Evolutionary conservation across 2,329 filamentous ascomycete species (phyloP).

Genomic region (Colletotrichum lindemuthianum): DNA sequence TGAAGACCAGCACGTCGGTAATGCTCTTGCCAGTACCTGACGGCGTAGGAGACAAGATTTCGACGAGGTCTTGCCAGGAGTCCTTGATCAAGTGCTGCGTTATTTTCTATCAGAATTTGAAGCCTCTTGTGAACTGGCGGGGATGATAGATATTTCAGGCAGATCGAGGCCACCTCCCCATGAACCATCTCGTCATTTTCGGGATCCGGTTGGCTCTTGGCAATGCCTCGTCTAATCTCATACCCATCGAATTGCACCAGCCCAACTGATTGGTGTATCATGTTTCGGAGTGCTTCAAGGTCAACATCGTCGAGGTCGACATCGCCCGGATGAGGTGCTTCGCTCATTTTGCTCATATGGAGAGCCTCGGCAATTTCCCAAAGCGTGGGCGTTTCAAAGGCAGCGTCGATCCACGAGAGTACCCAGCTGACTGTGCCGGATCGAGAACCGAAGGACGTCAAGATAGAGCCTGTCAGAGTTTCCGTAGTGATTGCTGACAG

Average conservation of each 20-base stretch:
- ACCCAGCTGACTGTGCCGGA: not conserved
- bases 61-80: not conserved
- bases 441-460: not conserved
- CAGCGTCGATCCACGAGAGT: not conserved
- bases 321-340: not conserved
- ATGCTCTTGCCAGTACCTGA: constrained; percentile 12
- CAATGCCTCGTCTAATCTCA: not conserved
- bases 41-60: constrained; percentile 20
- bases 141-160: constrained; percentile 5
- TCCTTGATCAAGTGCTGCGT: not conserved
- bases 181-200: not conserved
- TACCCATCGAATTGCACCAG: not conserved
- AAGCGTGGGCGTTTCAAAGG: constrained; percentile 1
- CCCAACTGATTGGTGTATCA: not conserved
- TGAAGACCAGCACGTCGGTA: constrained; percentile 11
- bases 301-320: not conserved
- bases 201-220: not conserved
- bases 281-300: not conserved
- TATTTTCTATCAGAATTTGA: constrained; percentile 1
- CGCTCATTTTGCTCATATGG: not conserved
- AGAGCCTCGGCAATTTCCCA: constrained; percentile 3
- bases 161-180: constrained; percentile 7
- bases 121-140: not conserved
- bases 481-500: not conserved
- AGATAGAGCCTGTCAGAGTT: not conserved